Conservation (phyloP, 495 filamentous ascomycete genomes). For the Thozetella sp. region DNA sequence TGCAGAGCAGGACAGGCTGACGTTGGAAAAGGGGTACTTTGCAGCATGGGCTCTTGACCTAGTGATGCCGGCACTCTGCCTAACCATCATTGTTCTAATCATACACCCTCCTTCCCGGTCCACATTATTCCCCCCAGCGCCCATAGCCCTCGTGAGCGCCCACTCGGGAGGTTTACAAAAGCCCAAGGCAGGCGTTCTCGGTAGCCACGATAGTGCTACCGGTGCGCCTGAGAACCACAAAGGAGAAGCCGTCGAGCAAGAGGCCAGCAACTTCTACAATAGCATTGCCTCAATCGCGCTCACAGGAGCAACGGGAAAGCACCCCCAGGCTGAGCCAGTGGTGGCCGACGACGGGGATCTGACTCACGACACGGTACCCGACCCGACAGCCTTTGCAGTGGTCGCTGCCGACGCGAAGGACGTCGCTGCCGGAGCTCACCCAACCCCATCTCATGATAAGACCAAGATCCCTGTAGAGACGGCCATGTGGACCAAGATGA, state of each 20-base stretch:
- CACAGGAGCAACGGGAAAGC: conserved; percentile 75
- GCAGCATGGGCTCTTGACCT: conserved; percentile 75
- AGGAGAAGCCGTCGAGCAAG: conserved; percentile 84
- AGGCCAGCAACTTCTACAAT: conserved; percentile 80
- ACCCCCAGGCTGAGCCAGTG: conserved; percentile 54
- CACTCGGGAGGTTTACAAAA: conserved; percentile 69
- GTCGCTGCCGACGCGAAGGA: conserved; percentile 61
- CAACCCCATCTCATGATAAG: conserved; percentile 65
- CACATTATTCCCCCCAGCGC: conserved; percentile 74
- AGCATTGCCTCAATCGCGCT: conserved; percentile 75
- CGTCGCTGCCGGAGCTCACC: conserved; percentile 44
- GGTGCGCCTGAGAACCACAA: conserved; percentile 84
- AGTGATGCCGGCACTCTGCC: conserved; percentile 61
- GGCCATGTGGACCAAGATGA: conserved; percentile 74
- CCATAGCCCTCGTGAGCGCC: conserved; percentile 63
- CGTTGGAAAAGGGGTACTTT: conserved; percentile 61
- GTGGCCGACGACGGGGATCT: conserved; percentile 34
- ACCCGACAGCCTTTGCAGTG: conserved; percentile 59
- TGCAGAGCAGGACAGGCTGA: no score
- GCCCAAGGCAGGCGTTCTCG: conserved; percentile 68
- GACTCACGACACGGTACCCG: conserved; percentile 53
- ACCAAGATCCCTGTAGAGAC: conserved; percentile 83
- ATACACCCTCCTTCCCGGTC: conserved; percentile 64
- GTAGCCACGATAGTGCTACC: conserved; percentile 76
- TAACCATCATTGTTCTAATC: conserved; percentile 65